A percentile compares a stretch with the other conserved stretches of the same genome.
These are phyloP conservation scores for Beauveria bassiana DNA, from an alignment of 2,329 filamentous ascomycete species.

Conservation along the genomic window DNA sequence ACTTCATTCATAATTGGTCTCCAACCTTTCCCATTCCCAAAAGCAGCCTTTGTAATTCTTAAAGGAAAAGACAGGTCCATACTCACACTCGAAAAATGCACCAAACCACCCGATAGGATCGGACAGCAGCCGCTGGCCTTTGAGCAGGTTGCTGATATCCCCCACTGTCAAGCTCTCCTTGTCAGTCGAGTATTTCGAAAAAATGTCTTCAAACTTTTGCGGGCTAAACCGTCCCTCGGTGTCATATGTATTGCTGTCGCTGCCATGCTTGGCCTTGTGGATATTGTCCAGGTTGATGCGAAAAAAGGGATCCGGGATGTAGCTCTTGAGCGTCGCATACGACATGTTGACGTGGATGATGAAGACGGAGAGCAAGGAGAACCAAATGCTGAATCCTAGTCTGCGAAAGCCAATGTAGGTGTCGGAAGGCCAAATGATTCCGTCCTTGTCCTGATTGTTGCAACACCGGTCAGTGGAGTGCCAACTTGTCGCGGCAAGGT, in stretches of 20 bases:
- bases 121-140: slow-evolving; percentile 31
- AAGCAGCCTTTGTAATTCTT: background rate
- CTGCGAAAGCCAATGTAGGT: slow-evolving; percentile 32
- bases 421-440: slow-evolving; percentile 30
- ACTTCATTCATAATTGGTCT: no score
- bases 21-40: background rate
- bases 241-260: slow-evolving; percentile 38
- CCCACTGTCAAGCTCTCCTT: slow-evolving; percentile 29
- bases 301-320: slow-evolving; percentile 30
- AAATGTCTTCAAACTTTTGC: slow-evolving; percentile 43
- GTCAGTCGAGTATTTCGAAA: slow-evolving; percentile 35
- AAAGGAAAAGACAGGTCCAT: background rate
- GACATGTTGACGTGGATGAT: slow-evolving; percentile 37
- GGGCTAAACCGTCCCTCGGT: slow-evolving; percentile 40
- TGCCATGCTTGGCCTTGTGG: slow-evolving; percentile 38
- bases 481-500: background rate
- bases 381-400: slow-evolving; percentile 27
- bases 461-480: slow-evolving; percentile 18
- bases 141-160: slow-evolving; percentile 29
- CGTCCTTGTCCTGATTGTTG: slow-evolving; percentile 25
- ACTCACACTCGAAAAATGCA: slow-evolving; percentile 19
- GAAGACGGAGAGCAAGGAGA: slow-evolving; percentile 30
- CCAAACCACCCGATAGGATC: slow-evolving; percentile 33
- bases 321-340: slow-evolving; percentile 33
- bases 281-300: slow-evolving; percentile 30